Percentiles rank a stretch among this genome's conserved stretches.
phyloP scores from a whole-genome alignment of 148 eudicot species.

The Heliosperma pusillum region DNA sequence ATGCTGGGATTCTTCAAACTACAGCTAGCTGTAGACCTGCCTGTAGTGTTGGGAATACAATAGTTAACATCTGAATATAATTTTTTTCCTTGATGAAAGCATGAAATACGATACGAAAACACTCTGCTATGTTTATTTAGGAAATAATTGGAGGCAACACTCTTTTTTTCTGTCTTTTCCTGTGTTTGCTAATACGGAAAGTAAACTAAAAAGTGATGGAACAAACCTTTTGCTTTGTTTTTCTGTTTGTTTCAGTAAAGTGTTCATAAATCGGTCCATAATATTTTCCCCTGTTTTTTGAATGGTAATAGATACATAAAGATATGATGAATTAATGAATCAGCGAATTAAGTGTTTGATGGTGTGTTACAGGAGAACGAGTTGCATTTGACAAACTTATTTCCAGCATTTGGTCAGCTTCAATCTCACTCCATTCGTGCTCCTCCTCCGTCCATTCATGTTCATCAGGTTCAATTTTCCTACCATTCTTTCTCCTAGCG shows the following conservation, averaged over 20 bases:
- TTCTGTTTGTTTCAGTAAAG: conserved; percentile 2
- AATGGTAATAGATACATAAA: not conserved
- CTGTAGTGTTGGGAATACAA: not conserved
- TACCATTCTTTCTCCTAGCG: not conserved
- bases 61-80: conserved; percentile 10
- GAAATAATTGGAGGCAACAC: conserved; percentile 11
- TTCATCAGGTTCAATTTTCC: conserved; percentile 29
- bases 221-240: conserved; percentile 8
- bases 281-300: not conserved
- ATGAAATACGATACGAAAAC: not conserved
- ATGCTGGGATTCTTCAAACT: conserved; percentile 1
- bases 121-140: not conserved
- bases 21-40: not conserved
- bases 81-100: too few relatives aligned
- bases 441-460: conserved; percentile 32
- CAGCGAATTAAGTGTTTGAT: not conserved
- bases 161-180: conserved; percentile 14
- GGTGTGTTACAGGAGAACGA: conserved; percentile 28
- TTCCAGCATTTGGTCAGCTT: conserved; percentile 39
- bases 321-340: not conserved
- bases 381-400: conserved; percentile 37
- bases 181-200: conserved; percentile 13
- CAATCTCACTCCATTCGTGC: conserved; percentile 35
- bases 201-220: conserved; percentile 19
- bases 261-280: not conserved